These are phyloP conservation scores for Xylariaceae sp. DNA, from an alignment of 2,329 filamentous ascomycete genomes.

Conservation along the genomic window DNA sequence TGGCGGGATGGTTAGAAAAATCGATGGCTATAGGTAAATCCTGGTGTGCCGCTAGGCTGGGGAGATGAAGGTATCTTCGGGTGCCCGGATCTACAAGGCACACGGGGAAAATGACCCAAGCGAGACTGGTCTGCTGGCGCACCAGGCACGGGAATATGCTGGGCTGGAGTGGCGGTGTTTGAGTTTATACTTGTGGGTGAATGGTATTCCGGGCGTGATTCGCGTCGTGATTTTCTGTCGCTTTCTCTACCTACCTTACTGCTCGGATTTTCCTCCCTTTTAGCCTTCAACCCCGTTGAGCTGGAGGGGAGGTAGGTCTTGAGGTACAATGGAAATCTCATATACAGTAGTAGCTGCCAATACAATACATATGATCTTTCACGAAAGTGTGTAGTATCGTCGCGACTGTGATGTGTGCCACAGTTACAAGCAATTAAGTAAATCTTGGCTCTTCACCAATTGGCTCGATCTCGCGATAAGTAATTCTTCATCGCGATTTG, in stretches of 20 bases:
- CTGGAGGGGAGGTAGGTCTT: constrained; percentile 12
- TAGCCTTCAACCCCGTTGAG: constrained; percentile 12
- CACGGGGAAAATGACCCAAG: background rate
- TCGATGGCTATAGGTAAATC: constrained; percentile 15
- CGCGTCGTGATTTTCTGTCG: constrained; percentile 21
- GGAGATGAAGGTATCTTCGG: background rate
- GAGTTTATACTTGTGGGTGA: constrained; percentile 25
- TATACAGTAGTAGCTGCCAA: constrained; percentile 23
- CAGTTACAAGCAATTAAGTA: background rate
- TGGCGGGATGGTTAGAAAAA: constrained; percentile 12
- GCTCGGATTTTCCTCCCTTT: constrained; percentile 2
- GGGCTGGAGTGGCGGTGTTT: constrained; percentile 21
- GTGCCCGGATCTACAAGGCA: background rate
- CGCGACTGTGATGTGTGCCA: background rate
- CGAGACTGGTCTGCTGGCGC: constrained; percentile 1
- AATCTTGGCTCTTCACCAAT: background rate
- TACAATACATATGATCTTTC: constrained; percentile 26
- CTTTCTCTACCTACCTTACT: constrained; percentile 14
- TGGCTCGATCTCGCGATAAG: background rate
- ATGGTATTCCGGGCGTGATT: constrained; percentile 3
- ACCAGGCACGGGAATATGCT: constrained; percentile 17
- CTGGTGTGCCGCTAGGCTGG: constrained; percentile 17
- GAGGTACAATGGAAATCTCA: constrained; percentile 24
- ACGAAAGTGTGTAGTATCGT: background rate
- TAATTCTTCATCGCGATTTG: background rate